Base-by-base conservation (phyloP, 768 basidiomycete species). In the Dendrothele bispora region DNA sequence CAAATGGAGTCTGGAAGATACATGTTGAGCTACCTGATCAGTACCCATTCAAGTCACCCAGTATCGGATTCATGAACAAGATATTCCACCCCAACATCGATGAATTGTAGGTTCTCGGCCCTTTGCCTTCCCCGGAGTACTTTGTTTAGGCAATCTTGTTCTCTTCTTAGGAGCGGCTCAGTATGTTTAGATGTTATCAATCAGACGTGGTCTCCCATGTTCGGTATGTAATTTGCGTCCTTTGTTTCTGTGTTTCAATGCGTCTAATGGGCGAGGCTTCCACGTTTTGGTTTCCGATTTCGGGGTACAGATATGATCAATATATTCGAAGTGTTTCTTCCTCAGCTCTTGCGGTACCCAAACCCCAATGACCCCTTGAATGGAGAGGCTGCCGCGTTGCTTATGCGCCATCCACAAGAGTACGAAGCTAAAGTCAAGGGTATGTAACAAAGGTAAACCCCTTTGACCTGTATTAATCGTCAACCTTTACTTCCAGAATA, bases 201-300 rank as follows among this genome's bases (percentile, higher is more conserved):
- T 64, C 95, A 98, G 73, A 97, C 95, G 14, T 99, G 97, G 97
- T 98, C 97, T 34, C 97, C 97, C 2, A 98, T 99, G 97, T 99
- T 97, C 64, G 94, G 94, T 95, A 63, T 63, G 87, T 74, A 28
- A 42, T 25, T 29, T 38, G 29, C 15, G 25, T 28, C 20, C 34
- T 49, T 27, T 18, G 34, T 18, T 35, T 29, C 24, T 28, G 40
- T 41, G 39, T 27, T 25, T 43, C 4, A 21, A 28, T n/a, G 35
- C 45, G 14, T 47, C 42, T 39, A 21, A 21, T 30, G 20, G 11
- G 25, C 12, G 10, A 20, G 34, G 26, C 20, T 53, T 15, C 17
- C 28, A 27, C n/a, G n/a, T n/a, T n/a, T n/a, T n/a, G n/a, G n/a
- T n/a, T n/a, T n/a, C n/a, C n/a, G n/a, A n/a, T n/a, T n/a, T n/a